Evolutionary conservation across 345 rosid genomes (phyloP), one percentile per base, ranked within the genome.

Genomic region (Gossypium raimondii): DNA sequence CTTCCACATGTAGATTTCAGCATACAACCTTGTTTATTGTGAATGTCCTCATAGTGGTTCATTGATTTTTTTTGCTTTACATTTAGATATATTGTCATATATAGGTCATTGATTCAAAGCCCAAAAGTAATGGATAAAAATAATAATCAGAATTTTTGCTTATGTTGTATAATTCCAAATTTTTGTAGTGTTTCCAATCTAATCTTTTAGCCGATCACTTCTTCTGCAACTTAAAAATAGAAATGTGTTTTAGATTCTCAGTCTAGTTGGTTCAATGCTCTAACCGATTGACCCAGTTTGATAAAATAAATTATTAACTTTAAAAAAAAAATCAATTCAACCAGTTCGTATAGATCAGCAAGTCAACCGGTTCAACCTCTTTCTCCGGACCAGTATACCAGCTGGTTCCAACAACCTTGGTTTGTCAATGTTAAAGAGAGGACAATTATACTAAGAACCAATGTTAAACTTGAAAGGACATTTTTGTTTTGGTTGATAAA

Each of bases 111-210:
- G 74, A 73, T 75, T 61, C 56, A 62, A 76, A 75, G n/a, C 4
- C 60, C 9, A 56, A 56, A 56, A n/a, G 27, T 56, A 56, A 56
- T 20, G 59, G 59, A 55, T 55, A 7, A 18, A 68, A 67, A 78
- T 17, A 53, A 16, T 17, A 5, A 34, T 53, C 59, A 55, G 41
- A 34, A 34, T 34, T 34, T 34, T 55, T 55, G 52, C 72, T 71
- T 81, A 5, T 61, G 72, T 75, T 82, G 84, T 79, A 79, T 44
- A 81, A 77, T 58, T 53, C n/a, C n/a, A 7, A 64, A 72, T 16
- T 53, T 58, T 64, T 50, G 2, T 27, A 29, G 1, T 12, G 22
- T 9, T 58, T 58, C 3, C 61, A 57, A 6, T 25, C 7, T 52
- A 51, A 34, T 34, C 41, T 34, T 34, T 34, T 34, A 6, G 41